Base-by-base conservation (phyloP, 2,329 filamentous ascomycete genomes). In the Mariannaea sp. region DNA sequence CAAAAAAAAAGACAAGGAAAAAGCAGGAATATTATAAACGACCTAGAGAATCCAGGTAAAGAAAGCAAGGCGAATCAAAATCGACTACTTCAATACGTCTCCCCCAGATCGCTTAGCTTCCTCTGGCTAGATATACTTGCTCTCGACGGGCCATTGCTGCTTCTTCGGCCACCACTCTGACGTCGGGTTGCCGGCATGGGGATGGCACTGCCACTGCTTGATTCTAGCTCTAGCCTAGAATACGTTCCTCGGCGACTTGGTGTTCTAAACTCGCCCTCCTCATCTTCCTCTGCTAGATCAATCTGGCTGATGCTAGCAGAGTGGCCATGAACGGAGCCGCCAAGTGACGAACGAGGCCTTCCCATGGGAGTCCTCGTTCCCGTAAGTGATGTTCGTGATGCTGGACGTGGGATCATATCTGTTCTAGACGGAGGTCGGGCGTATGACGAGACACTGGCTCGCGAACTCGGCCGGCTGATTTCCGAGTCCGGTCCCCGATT, bases 271-370 rank as follows among this genome's bases (percentile, higher is more conserved):
- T 76, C 74, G 32, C 61, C 62, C 32, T 73, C 73, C 35, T 74
- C 73, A 26, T 77, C 75, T 22, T 73, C 71, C 55, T 77, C 74
- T 22, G 74, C 70, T 26, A 76, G 76, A 50, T 83, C 80, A 32
- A 80, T 78, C 47, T 79, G 75, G 59, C 80, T 81, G 67, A 86
- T 77, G 65, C 81, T 86, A 44, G 80, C 72, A 10, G 81, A 81
- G 60, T 84, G 80, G 4, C 80, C 77, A 59, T 86, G 81, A 9
- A 81, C 73, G 57, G 82, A 85, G 49, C 87, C 82, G 51, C 84
- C 83, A 59, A 92, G 77, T 12, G 88, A 91, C 43, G 87, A 90
- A 43, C 88, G 80, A 14, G 89, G 87, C 47, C 89, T 83, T 20
- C 82, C 83, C 47, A 90, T 73, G 1, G 88, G 85, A 10, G 87